Evolutionary conservation across 352 stramenopile genomes (phyloP).

Genomic region (Sclerospora graminicola): DNA sequence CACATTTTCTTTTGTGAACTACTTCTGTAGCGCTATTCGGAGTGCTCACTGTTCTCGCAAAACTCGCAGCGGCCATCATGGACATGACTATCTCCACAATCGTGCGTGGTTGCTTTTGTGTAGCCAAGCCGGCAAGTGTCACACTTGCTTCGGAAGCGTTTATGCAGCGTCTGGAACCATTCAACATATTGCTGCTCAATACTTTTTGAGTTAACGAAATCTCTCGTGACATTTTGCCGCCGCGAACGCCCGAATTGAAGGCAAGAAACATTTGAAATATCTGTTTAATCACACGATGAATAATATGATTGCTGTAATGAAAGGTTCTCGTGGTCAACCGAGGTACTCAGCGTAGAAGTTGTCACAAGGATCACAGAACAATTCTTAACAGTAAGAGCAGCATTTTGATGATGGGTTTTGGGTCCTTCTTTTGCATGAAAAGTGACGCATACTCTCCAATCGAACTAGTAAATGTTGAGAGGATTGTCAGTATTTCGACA

Average conservation of each 20-base stretch:
- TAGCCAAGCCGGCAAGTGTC: conserved; percentile 43
- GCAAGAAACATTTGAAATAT: conserved; percentile 27
- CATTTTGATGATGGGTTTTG: too few relatives aligned
- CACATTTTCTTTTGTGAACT: conserved; percentile 55
- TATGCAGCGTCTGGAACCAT: conserved; percentile 36
- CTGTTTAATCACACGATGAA: conserved; percentile 16
- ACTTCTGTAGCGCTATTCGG: conserved; percentile 31
- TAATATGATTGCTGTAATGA: too few relatives aligned
- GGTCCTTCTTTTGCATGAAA: too few relatives aligned
- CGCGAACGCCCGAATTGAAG: background rate
- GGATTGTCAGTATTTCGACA: too few relatives aligned
- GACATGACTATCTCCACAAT: conserved; percentile 42
- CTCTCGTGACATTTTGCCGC: conserved; percentile 13
- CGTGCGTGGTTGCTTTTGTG: conserved; percentile 36
- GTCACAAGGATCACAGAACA: too few relatives aligned
- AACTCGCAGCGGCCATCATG: conserved; percentile 40
- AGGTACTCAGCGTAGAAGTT: too few relatives aligned
- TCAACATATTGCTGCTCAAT: conserved; percentile 39
- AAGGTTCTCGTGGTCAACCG: too few relatives aligned
- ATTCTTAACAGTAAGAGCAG: too few relatives aligned
- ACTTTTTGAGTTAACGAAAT: conserved; percentile 31
- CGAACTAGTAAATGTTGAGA: too few relatives aligned
- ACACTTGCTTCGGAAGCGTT: conserved; percentile 42
- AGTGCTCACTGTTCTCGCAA: conserved; percentile 22
- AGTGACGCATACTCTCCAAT: too few relatives aligned